Conservation (phyloP, 2,329 filamentous ascomycete species). For the Albophoma yamanashiensis region DNA sequence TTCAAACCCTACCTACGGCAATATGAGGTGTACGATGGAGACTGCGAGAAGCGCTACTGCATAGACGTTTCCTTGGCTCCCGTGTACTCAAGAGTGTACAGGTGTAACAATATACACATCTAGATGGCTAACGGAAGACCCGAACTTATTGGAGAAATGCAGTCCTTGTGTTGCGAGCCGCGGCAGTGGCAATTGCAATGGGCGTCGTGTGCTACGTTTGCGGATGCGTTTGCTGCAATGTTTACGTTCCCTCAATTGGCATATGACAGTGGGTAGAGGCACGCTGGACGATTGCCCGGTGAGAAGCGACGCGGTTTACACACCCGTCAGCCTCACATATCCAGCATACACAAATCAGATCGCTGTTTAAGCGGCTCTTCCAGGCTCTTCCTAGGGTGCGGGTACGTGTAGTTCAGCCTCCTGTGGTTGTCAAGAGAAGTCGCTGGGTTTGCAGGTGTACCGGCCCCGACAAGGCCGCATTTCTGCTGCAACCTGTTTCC, state of each 20-base stretch:
- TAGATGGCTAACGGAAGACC: slow-evolving; percentile 24
- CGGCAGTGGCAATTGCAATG: not conserved
- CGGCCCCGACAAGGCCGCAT: not conserved
- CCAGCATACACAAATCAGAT: not conserved
- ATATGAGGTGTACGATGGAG: slow-evolving; percentile 21
- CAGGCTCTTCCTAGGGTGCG: not conserved
- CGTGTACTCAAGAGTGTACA: slow-evolving; percentile 35
- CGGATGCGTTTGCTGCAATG: not conserved
- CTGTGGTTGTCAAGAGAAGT: not conserved
- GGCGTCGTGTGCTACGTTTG: not conserved
- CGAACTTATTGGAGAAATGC: not conserved
- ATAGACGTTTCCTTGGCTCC: slow-evolving; percentile 39
- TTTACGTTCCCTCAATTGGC: not conserved
- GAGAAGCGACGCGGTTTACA: not conserved
- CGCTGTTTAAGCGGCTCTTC: not conserved
- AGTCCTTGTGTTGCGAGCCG: not conserved
- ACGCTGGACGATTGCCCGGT: not conserved
- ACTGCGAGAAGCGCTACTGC: slow-evolving; percentile 30
- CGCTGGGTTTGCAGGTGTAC: not conserved
- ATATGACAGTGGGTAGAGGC: not conserved
- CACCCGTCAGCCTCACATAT: not conserved
- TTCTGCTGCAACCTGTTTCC: not conserved
- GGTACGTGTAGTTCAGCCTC: not conserved
- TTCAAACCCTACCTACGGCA: slow-evolving; percentile 10
- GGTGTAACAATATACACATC: slow-evolving; percentile 42